Conservation (phyloP, 2,329 filamentous ascomycete species). For the Hymenoscyphus fraxineus region DNA sequence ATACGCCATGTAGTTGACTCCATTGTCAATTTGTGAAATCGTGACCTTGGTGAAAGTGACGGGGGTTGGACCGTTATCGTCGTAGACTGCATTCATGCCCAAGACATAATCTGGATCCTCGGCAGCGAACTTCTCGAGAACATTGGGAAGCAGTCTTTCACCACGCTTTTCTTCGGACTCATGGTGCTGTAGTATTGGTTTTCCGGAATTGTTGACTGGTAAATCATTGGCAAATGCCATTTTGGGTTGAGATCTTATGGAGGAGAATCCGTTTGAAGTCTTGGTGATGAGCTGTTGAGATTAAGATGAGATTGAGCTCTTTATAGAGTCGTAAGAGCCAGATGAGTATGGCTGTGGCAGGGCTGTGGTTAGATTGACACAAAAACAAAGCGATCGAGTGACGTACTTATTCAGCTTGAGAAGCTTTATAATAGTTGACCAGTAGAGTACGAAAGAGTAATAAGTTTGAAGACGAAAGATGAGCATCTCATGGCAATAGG, state of each 20-base stretch:
- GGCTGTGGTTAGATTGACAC: not conserved
- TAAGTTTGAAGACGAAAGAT: not conserved
- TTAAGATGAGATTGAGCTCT: not conserved
- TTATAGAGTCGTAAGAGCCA: not conserved
- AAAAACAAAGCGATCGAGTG: not conserved
- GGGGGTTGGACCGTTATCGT: not conserved
- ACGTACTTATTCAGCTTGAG: not conserved
- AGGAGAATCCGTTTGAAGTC: too few species aligned
- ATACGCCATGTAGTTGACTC: slow-evolving; percentile 23
- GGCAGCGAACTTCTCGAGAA: slow-evolving; percentile 18
- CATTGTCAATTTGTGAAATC: slow-evolving; percentile 18
- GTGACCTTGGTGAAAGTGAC: slow-evolving; percentile 17
- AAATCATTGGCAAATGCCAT: not conserved
- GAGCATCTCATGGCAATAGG: not conserved
- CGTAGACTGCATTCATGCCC: slow-evolving; percentile 18
- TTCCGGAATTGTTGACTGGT: not conserved
- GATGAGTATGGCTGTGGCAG: not conserved
- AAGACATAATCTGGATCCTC: slow-evolving; percentile 16
- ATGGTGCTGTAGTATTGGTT: not conserved
- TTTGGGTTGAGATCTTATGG: not conserved
- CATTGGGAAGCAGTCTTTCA: slow-evolving; percentile 19
- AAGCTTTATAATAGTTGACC: not conserved
- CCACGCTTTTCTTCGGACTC: not conserved
- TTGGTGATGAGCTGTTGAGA: not conserved
- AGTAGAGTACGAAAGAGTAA: not conserved